phyloP scores from a whole-genome alignment of 2,329 filamentous ascomycete genomes.

The Dothistroma septosporum region DNA sequence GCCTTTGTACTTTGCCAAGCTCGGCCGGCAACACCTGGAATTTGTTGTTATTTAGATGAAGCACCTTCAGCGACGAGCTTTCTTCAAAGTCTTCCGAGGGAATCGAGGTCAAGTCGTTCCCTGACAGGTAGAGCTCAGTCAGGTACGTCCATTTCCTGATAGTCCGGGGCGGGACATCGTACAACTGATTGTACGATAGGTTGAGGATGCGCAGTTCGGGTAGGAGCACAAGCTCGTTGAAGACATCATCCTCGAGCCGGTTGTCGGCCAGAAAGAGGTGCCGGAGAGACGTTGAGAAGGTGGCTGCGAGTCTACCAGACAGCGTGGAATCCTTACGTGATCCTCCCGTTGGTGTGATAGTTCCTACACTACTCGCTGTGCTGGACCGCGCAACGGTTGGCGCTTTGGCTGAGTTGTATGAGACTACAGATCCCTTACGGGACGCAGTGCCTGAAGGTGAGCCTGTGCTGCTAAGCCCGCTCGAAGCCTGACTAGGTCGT shows the following conservation, averaged over 20 bases:
- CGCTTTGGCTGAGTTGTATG: slow-evolving; percentile 65
- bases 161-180: slow-evolving; percentile 83
- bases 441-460: slow-evolving; percentile 33
- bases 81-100: slow-evolving; percentile 94
- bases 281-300: slow-evolving; percentile 80
- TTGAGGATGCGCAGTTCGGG: slow-evolving; percentile 84
- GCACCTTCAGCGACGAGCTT: slow-evolving; percentile 75
- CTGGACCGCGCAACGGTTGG: slow-evolving; percentile 59
- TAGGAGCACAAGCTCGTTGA: slow-evolving; percentile 81
- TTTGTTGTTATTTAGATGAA: slow-evolving; percentile 96
- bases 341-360: slow-evolving; percentile 54
- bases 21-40: slow-evolving; percentile 96
- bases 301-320: slow-evolving; percentile 73
- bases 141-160: slow-evolving; percentile 87
- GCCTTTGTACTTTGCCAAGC: slow-evolving; percentile 86
- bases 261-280: slow-evolving; percentile 91
- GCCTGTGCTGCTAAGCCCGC: slow-evolving; percentile 60
- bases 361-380: slow-evolving; percentile 62
- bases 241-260: slow-evolving; percentile 87
- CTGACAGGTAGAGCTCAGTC: slow-evolving; percentile 87
- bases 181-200: slow-evolving; percentile 89
- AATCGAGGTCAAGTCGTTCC: slow-evolving; percentile 86
- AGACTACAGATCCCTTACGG: slow-evolving; percentile 80
- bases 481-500: slow-evolving; percentile 78
- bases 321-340: slow-evolving; percentile 83